phyloP scores from a whole-genome alignment of 495 filamentous ascomycete species.

The Trichoderma gamsii region DNA sequence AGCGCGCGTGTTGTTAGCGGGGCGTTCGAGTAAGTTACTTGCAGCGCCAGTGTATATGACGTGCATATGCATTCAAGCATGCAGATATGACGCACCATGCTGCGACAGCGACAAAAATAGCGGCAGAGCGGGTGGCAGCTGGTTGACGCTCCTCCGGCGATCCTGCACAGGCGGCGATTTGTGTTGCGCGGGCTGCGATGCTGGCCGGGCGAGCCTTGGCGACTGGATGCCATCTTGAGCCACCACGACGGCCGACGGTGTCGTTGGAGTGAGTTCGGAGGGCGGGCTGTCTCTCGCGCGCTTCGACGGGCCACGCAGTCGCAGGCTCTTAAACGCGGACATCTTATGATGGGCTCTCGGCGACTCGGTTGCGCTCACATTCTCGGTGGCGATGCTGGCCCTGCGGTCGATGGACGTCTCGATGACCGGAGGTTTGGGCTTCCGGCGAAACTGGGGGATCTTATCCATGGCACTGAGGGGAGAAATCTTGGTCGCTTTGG shows the following conservation, averaged over 20 bases:
- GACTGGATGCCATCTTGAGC: slow-evolving; percentile 20
- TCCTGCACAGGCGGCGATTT: slow-evolving; percentile 6
- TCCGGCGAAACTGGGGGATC: slow-evolving; percentile 15
- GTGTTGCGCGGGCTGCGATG: background rate
- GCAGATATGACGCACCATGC: slow-evolving; percentile 24
- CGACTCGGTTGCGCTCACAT: background rate
- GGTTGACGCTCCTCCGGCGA: slow-evolving; percentile 9
- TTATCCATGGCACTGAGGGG: slow-evolving; percentile 15
- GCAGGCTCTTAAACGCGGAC: slow-evolving; percentile 9
- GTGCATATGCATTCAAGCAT: background rate
- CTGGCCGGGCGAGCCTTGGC: background rate
- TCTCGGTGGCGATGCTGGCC: background rate
- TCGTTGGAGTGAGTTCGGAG: slow-evolving; percentile 14
- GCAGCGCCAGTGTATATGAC: background rate
- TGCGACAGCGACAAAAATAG: slow-evolving; percentile 32
- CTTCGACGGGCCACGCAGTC: slow-evolving; percentile 19
- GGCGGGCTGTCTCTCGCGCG: slow-evolving; percentile 20
- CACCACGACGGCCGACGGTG: slow-evolving; percentile 21
- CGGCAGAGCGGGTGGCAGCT: slow-evolving; percentile 25
- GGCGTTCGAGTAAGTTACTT: background rate
- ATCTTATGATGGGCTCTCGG: background rate
- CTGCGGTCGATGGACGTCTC: slow-evolving; percentile 4
- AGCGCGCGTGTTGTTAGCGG: slow-evolving; percentile 20
- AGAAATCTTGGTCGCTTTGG: background rate
- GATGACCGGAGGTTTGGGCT: slow-evolving; percentile 4